Percentiles rank a stretch among this genome's conserved stretches.
phyloP scores from a whole-genome alignment of 163 green algal genomes.

The Scenedesmus sp. region DNA sequence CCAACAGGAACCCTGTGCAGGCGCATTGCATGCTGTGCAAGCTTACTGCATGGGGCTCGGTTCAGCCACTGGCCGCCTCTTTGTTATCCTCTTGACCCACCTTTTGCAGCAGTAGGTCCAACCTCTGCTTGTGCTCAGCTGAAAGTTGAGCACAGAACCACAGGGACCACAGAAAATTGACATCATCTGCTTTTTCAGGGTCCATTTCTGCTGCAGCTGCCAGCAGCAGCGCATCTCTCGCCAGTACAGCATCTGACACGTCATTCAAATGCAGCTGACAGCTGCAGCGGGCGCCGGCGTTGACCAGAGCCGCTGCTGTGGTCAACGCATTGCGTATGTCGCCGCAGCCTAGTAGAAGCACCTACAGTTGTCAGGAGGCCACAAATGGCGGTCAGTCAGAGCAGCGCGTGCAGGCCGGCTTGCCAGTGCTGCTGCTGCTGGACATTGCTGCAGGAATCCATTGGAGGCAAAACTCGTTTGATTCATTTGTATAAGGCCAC shows the following conservation, averaged over 20 bases:
- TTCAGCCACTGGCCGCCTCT: neutral
- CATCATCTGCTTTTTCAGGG: neutral
- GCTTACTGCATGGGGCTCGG: neutral
- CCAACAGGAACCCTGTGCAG: neutral
- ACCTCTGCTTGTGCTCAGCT: neutral
- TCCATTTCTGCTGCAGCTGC: neutral
- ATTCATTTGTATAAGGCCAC: neutral
- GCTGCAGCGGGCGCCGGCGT: neutral
- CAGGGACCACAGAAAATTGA: constrained; percentile 3
- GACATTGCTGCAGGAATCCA: neutral
- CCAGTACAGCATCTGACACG: constrained; percentile 27
- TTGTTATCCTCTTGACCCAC: neutral
- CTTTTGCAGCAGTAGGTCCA: constrained; percentile 22
- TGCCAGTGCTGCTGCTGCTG: neutral
- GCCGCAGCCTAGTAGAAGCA: constrained; percentile 5
- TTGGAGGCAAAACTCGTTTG: neutral
- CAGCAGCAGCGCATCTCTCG: constrained; percentile 13
- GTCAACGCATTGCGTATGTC: constrained; percentile 15
- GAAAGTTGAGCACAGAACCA: constrained; percentile 9
- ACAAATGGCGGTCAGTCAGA: neutral
- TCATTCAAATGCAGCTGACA: constrained; percentile 20
- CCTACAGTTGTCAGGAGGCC: neutral
- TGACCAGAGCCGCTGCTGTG: constrained; percentile 7
- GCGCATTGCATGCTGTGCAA: neutral
- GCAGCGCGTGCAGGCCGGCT: neutral